Percentiles rank a stretch among this genome's conserved stretches.
Evolutionary conservation across 768 basidiomycete genomes (phyloP).

Genomic region (Calvatia gigantea): DNA sequence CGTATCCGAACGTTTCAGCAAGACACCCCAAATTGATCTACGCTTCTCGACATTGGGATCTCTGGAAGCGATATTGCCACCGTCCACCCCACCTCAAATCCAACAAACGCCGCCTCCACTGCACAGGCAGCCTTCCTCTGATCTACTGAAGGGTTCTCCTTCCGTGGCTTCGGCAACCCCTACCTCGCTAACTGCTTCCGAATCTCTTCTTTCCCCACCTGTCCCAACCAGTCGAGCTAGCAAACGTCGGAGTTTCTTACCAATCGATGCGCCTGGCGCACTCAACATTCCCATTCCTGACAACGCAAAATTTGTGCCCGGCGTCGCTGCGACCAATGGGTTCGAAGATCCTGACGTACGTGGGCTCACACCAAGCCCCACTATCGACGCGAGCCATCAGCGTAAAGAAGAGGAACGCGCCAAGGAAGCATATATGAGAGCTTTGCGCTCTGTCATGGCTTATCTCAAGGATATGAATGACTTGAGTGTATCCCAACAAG

Average conservation of each 20-base stretch:
- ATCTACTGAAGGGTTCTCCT: constrained; percentile 24
- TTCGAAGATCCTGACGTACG: constrained; percentile 20
- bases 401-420: constrained; percentile 70
- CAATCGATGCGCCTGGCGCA: constrained; percentile 66
- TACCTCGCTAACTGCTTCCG: constrained; percentile 21
- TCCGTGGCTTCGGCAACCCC: constrained; percentile 13
- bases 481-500: constrained; percentile 68
- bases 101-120: constrained; percentile 14
- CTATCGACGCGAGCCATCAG: constrained; percentile 44
- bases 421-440: constrained; percentile 71
- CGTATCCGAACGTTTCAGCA: constrained; percentile 32
- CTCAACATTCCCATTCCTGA: constrained; percentile 63
- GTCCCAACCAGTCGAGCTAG: constrained; percentile 46
- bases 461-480: constrained; percentile 97
- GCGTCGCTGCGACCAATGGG: constrained; percentile 37
- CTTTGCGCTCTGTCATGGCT: constrained; percentile 89
- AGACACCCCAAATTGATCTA: constrained; percentile 61
- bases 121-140: constrained; percentile 23
- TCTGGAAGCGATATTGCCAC: constrained; percentile 44
- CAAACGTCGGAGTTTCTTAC: constrained; percentile 87
- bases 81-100: constrained; percentile 22
- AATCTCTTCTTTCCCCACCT: constrained; percentile 37
- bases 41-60: constrained; percentile 70
- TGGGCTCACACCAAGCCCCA: constrained; percentile 43
- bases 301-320: constrained; percentile 56